Base-by-base conservation (phyloP, 2,329 filamentous ascomycete species). In the Aspergillus versicolor region DNA sequence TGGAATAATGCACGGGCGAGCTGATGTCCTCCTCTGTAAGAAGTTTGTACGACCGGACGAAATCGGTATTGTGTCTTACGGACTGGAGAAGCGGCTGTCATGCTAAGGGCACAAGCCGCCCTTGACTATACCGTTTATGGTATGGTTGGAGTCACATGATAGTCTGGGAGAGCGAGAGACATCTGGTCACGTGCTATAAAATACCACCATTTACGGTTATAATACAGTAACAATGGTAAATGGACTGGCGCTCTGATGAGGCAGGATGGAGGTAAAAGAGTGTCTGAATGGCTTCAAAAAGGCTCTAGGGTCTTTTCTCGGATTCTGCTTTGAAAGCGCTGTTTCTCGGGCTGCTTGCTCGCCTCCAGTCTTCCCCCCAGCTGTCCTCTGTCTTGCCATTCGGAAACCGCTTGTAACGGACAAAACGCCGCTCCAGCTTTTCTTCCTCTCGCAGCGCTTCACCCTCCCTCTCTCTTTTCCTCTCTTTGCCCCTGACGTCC, bases 371-470 rank as follows among this genome's bases (percentile, higher is more conserved):
- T 38, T 51, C n/a, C 40, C 17, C 50, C 48, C 17, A 22, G 40
- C 38, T 34, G 47, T 40, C 44, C 42, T 55, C 54, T 52, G 37
- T 43, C 40, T 42, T 30, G 32, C 52, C 34, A 54, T 43, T 49
- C 51, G 63, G 56, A 59, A 63, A 59, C 58, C 55, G 57, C 63
- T 62, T 65, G 63, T 65, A 65, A 65, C 62, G 59, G 56, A 32
- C 42, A 56, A 60, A 59, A 52, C 55, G 61, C 54, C 58, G 54
- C 51, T 48, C 55, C 48, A 52, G 52, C 57, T 58, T 62, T 61
- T 61, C 53, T 51, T 30, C 44, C 47, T 49, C 49, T 59, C 34
- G 47, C 43, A 47, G 41, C 41, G 41, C 57, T 54, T 41, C 46
- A 22, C 54, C 49, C 57, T 47, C 56, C 24, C 56, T 48, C 53